Evolutionary conservation across 257 asterid genomes (phyloP).

Genomic region (Penstemon eatonii): DNA sequence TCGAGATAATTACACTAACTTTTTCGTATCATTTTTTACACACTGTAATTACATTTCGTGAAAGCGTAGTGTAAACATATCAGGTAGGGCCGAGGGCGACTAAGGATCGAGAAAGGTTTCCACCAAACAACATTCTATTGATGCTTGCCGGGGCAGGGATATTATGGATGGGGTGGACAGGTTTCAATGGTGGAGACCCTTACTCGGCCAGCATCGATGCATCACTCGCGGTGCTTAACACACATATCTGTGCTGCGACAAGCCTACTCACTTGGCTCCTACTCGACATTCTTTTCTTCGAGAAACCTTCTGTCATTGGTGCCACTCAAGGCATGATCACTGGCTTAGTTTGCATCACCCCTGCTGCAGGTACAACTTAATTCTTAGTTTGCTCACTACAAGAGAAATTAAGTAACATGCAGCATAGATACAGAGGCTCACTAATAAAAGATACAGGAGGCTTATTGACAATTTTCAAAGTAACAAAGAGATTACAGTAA

Average conservation of each 20-base stretch:
- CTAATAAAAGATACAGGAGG: too few species aligned
- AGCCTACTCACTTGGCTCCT: conserved; percentile 78
- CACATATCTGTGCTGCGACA: conserved; percentile 67
- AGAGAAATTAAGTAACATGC: too few species aligned
- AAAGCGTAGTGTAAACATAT: not conserved
- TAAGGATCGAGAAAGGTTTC: conserved; percentile 63
- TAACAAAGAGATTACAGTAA: too few species aligned
- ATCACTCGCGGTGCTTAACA: conserved; percentile 70
- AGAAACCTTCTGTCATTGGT: conserved; percentile 78
- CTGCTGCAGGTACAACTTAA: conserved; percentile 61
- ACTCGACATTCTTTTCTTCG: conserved; percentile 64
- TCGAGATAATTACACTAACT: not conserved
- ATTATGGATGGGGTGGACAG: conserved; percentile 92
- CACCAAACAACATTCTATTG: conserved; percentile 63
- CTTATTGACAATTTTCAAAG: too few species aligned
- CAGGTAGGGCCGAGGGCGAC: conserved; percentile 74
- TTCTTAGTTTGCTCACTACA: not conserved
- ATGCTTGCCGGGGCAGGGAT: conserved; percentile 82
- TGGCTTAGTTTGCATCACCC: conserved; percentile 83
- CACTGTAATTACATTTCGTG: too few species aligned
- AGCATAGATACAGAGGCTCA: too few species aligned
- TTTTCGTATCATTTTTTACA: too few species aligned
- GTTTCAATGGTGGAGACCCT: conserved; percentile 87
- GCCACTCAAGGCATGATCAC: conserved; percentile 90
- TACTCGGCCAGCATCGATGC: conserved; percentile 66